A percentile compares a stretch with the other conserved stretches of the same genome.
phyloP scores from a whole-genome alignment of 1,284 basidiomycete genomes.

The Vanrija humicola region DNA sequence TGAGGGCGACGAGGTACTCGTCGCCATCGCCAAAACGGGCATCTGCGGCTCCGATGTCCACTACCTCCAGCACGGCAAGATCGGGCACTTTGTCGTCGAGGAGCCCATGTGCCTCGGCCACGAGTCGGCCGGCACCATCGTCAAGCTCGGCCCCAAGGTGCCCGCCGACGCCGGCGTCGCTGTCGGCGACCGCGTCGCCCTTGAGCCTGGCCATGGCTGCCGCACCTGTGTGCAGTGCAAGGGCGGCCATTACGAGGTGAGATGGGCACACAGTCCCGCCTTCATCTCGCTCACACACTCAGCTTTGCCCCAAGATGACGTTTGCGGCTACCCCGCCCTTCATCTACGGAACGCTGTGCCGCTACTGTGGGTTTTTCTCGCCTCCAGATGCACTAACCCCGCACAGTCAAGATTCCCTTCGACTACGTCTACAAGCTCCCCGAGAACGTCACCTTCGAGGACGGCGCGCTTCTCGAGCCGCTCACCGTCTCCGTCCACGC shows the following conservation, averaged over 20 bases:
- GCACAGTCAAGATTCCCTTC: conserved; percentile 29
- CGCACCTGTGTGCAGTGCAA: conserved; percentile 50
- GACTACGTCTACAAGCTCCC: conserved; percentile 41
- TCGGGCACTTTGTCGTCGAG: conserved; percentile 45
- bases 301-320: conserved; percentile 35
- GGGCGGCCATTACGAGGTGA: conserved; percentile 72
- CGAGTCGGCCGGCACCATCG: conserved; percentile 39
- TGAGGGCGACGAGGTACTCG: conserved; percentile 70
- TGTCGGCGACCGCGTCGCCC: conserved; percentile 53
- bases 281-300: not conserved
- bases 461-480: conserved; percentile 74
- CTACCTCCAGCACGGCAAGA: conserved; percentile 42
- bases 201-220: conserved; percentile 57
- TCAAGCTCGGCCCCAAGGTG: conserved; percentile 36
- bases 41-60: conserved; percentile 84
- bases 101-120: conserved; percentile 49
- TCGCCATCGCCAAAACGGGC: conserved; percentile 89
- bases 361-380: conserved; percentile 33
- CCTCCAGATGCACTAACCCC: not conserved
- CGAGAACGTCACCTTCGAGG: conserved; percentile 50
- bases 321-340: conserved; percentile 47
- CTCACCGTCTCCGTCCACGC: conserved; percentile 88
- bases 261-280: no score
- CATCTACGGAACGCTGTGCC: conserved; percentile 44
- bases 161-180: conserved; percentile 21